Evolutionary conservation across 768 basidiomycete species (phyloP), one percentile per base, ranked within the genome.

Genomic region (Mycena vulgaris): DNA sequence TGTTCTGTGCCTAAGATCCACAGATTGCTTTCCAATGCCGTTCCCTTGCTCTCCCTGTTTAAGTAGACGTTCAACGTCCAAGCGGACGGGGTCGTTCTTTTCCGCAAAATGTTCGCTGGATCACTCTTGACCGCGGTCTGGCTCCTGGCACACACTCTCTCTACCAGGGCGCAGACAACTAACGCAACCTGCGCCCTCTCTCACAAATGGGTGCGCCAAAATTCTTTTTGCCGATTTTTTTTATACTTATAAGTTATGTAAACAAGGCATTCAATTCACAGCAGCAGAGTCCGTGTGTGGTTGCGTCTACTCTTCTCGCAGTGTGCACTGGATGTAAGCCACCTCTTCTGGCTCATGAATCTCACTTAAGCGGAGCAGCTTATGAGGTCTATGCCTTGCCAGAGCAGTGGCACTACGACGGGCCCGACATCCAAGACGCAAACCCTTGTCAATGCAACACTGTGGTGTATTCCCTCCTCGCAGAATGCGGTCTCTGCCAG

Each of bases 401-500:
- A 2, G 2, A 10, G 0, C 39, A 37, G 35, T 64, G 33, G 23
- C 57, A 76, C 48, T 83, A 83, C 69, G 66, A 75, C 21, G 77
- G 77, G 1, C 82, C 82, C 11, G 65, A 61, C 33, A 62, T 69
- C n/a, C 64, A 66, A 52, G 57, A 74, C 16, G 77, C 76, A 25
- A 81, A 78, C 45, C 27, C 49, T 0, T 88, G 86, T 66, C 78
- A 81, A 67, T 88, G 87, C 64, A 87, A 80, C 68, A 79, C 84
- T 19, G 82, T 87, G 59, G 80, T 81, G 2, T 88, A 87, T 69
- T 81, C 78, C 30, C 45, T 82, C 39, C 69, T 87, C 21, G 81
- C 80, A 28, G 86, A 87, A 25, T 88, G 86, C 74, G 83, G 82
- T 27, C 57, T 78, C 33, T 88, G 86, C 52, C 86, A 88, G 64